Evolutionary conservation across 352 stramenopile species (phyloP), one percentile per base, ranked within the genome.

Genomic region (Globisporangium nagaii): DNA sequence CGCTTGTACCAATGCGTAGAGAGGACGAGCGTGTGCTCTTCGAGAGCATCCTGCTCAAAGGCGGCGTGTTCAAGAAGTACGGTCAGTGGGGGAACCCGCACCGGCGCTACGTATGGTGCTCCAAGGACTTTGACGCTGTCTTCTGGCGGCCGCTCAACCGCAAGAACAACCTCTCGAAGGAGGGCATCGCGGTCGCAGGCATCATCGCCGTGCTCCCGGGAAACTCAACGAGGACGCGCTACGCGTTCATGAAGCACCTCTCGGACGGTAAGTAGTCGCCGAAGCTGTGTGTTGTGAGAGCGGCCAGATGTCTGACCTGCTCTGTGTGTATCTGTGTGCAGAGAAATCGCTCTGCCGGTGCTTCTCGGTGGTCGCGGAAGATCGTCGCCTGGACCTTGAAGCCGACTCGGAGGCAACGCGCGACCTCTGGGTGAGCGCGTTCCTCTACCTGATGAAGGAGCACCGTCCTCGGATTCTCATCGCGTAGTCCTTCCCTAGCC

Each of bases 201-300:
- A 71, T 90, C 49, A 34, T 84, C 17, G 68, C 70, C 0, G 66
- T 90, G 44, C 54, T 87, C 1, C 77, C 76, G 1, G 76, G 75
- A 45, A 84, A 86, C 59, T 85, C 71, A 11, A 64, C 56, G 9
- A 63, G 75, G 8, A 89, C 79, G 40, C 65, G 73, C 17, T 89
- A 89, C 47, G 79, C 75, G 19, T 89, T 87, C 62, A 86, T 89
- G 75, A 86, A 87, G 41, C 75, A 89, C 34, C 61, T 89, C 31
- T 86, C 79, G 7, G 75, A 89, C 22, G 79, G 75, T 85, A 58
- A 42, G 41, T 19, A n/a, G n/a, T n/a, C n/a, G n/a, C n/a, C n/a
- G n/a, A n/a, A n/a, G n/a, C n/a, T n/a, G n/a, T n/a, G n/a, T n/a
- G n/a, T n/a, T n/a, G n/a, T n/a, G n/a, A n/a, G n/a, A n/a, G n/a